phyloP scores from a whole-genome alignment of 768 basidiomycete species.

The Tricholomella constricta region DNA sequence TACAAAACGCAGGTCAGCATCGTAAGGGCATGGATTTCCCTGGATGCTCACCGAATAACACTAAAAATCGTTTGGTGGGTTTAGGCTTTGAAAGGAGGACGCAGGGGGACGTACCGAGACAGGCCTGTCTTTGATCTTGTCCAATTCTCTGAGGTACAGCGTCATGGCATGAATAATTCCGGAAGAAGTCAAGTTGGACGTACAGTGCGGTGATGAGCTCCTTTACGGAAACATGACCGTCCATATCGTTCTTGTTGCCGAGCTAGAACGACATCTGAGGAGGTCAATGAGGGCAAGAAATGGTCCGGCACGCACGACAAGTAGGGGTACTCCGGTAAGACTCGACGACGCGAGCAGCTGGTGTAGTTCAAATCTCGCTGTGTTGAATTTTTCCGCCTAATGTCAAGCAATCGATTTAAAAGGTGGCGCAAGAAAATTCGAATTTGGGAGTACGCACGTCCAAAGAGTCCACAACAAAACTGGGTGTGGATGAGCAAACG shows the following conservation, averaged over 20 bases:
- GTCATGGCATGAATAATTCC: neutral
- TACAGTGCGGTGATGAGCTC: slow-evolving; percentile 81
- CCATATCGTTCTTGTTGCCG: slow-evolving; percentile 92
- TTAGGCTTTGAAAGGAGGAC: neutral
- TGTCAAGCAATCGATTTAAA: neutral
- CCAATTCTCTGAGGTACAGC: slow-evolving; percentile 55
- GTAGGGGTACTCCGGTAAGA: slow-evolving; percentile 71
- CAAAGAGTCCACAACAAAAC: slow-evolving; percentile 90
- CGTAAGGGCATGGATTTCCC: neutral
- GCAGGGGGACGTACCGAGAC: slow-evolving; percentile 71
- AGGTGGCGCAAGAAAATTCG: neutral
- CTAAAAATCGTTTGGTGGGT: slow-evolving; percentile 34
- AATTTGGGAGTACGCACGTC: slow-evolving; percentile 56
- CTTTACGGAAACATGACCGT: slow-evolving; percentile 74
- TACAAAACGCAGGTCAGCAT: slow-evolving; percentile 29
- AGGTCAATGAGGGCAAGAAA: neutral
- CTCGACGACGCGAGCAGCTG: slow-evolving; percentile 69
- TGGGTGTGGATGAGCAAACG: slow-evolving; percentile 28
- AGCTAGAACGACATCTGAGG: slow-evolving; percentile 45
- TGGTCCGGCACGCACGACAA: slow-evolving; percentile 61
- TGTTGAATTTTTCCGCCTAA: slow-evolving; percentile 80
- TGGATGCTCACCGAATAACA: slow-evolving; percentile 70
- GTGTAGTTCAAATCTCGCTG: slow-evolving; percentile 83
- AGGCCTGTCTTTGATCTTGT: slow-evolving; percentile 76
- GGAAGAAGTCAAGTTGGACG: slow-evolving; percentile 24